A percentile compares a stretch with the other conserved stretches of the same genome.
Evolutionary conservation across 202 grass and related monocot species (phyloP).

Genomic region (Carex arenaria): DNA sequence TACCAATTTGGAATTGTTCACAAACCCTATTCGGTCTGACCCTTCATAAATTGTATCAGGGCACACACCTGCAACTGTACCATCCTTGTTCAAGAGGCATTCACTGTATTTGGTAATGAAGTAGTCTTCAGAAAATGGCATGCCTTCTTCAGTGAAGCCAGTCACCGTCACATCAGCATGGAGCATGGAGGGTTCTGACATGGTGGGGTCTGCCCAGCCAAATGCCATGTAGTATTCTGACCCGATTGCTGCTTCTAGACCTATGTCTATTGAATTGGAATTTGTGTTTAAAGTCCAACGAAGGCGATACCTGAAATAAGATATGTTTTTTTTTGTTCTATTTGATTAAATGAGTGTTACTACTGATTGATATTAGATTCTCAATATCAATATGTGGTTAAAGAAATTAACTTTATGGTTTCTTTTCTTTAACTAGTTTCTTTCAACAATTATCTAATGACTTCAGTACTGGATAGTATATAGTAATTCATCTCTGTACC

Average conservation of each 20-base stretch:
- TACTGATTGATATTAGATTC: slow-evolving; percentile 1
- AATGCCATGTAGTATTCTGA: slow-evolving; percentile 95
- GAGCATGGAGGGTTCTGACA: slow-evolving; percentile 45
- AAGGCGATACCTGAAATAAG: slow-evolving; percentile 37
- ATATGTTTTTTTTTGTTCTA: slow-evolving; percentile 21
- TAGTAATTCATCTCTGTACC: not conserved
- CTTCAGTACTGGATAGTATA: not conserved
- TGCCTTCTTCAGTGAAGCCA: slow-evolving; percentile 74
- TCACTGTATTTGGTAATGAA: slow-evolving; percentile 65
- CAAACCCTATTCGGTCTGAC: slow-evolving; percentile 20
- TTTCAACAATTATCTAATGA: not conserved
- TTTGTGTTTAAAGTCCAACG: slow-evolving; percentile 75
- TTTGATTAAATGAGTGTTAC: not conserved
- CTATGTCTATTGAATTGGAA: slow-evolving; percentile 61
- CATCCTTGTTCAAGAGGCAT: slow-evolving; percentile 51
- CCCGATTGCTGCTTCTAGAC: slow-evolving; percentile 59
- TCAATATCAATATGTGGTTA: not conserved
- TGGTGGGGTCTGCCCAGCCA: slow-evolving; percentile 60
- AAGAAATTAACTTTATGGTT: not conserved
- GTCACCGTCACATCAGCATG: slow-evolving; percentile 61
- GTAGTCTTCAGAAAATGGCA: slow-evolving; percentile 87
- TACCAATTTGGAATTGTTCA: slow-evolving; percentile 69
- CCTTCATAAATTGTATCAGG: slow-evolving; percentile 71
- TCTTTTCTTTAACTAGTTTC: not conserved
- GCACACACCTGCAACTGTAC: slow-evolving; percentile 61